Evolutionary conservation across 148 eudicot genomes (phyloP).

Genomic region (Amaranthus palmeri): DNA sequence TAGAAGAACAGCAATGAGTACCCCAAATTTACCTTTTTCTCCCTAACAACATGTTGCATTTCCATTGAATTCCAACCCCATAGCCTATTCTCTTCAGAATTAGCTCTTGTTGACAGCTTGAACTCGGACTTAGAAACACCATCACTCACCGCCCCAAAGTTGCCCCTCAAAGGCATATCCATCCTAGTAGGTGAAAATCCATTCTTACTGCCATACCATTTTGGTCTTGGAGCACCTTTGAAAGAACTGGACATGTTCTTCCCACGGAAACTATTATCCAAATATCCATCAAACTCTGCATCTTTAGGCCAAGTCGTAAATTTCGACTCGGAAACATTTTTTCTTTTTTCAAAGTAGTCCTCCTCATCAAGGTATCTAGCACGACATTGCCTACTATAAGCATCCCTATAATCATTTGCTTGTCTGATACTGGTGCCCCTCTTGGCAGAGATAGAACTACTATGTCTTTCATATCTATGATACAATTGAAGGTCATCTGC

Average conservation of each 20-base stretch:
- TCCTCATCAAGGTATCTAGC: conserved; percentile 15
- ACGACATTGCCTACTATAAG: conserved; percentile 12
- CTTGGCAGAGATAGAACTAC: conserved; percentile 13
- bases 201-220: conserved; percentile 7
- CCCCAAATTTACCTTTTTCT: conserved; percentile 27
- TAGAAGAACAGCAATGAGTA: conserved; percentile 16
- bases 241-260: conserved; percentile 15
- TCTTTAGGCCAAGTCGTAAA: conserved; percentile 18
- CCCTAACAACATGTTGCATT: conserved; percentile 12
- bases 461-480: conserved; percentile 13
- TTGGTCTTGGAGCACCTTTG: conserved; percentile 10
- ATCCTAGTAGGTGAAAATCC: conserved; percentile 13
- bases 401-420: conserved; percentile 1
- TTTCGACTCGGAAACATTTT: conserved; percentile 4
- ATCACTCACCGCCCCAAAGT: conserved; percentile 3
- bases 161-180: conserved; percentile 12
- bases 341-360: conserved; percentile 8
- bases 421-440: neutral
- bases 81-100: conserved; percentile 14
- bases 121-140: conserved; percentile 5
- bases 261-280: neutral
- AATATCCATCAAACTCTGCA: neutral
- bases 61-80: conserved; percentile 15
- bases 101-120: conserved; percentile 6
- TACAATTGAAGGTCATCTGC: conserved; percentile 12